Evolutionary conservation across 805 yeast species (phyloP).

Genomic region (Blastobotrys attinorum): DNA sequence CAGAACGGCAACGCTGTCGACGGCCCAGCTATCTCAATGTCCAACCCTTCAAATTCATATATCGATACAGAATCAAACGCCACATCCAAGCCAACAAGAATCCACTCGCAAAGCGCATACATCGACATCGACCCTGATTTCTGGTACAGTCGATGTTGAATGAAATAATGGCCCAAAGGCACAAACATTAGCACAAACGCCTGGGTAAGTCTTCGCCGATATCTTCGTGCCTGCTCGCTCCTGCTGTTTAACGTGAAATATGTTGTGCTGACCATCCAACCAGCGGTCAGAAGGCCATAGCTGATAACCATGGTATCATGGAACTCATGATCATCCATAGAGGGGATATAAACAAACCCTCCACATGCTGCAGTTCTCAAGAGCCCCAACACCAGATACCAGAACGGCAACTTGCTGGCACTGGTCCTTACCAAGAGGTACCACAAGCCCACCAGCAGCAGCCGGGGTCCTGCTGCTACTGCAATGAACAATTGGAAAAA

Average conservation of each 20-base stretch:
- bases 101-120: constrained; percentile 81
- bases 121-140: constrained; percentile 74
- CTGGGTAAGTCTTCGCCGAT: constrained; percentile 39
- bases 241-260: background rate
- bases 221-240: constrained; percentile 28
- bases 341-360: constrained; percentile 82
- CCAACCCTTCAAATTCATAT: constrained; percentile 48
- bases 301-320: constrained; percentile 16
- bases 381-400: constrained; percentile 40
- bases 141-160: constrained; percentile 69
- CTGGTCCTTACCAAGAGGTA: constrained; percentile 5
- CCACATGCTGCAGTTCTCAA: constrained; percentile 71
- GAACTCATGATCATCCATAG: constrained; percentile 29
- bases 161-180: constrained; percentile 68
- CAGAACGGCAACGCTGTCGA: no score
- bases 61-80: constrained; percentile 66
- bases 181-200: constrained; percentile 54
- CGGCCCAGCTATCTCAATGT: constrained; percentile 25
- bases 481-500: constrained; percentile 75
- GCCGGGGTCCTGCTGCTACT: constrained; percentile 74
- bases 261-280: constrained; percentile 14
- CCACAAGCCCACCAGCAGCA: constrained; percentile 41
- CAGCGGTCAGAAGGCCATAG: constrained; percentile 5
- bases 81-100: constrained; percentile 61
- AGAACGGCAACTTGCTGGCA: background rate